Base-by-base conservation (phyloP, 768 basidiomycete species). In the Auricularia sp. region DNA sequence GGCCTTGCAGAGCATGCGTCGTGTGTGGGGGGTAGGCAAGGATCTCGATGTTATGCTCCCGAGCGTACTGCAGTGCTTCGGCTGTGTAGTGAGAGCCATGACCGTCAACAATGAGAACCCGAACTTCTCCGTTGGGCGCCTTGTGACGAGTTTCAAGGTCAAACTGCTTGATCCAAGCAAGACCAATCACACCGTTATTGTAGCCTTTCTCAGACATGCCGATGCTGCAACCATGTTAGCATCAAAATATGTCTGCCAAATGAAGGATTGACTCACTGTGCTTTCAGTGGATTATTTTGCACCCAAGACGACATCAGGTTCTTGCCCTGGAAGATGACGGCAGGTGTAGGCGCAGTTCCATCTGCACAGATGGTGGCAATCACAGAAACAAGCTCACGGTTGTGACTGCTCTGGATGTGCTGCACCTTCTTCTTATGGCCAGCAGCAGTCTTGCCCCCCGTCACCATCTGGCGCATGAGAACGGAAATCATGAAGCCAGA, bases 11-110 rank as follows among this genome's bases (percentile, higher is more conserved):
- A 42, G 78, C 65, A 66, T 83, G 82, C 0, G 78, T 82, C 3
- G 69, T 64, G 66, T 83, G 80, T 21, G 80, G 68, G 16, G 78
- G 81, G 70, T 82, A 82, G 65, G 77, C 79, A 0, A 82, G 66
- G 3, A 82, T 68, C 24, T 73, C 65, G n/a, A 83, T 82, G 1
- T 73, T 70, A 65, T 80, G 63, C 0, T 69, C 61, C 1, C 67
- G 62, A 0, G 78, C 77, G 70, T 78, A 78, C 11, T 73, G 63
- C 18, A 83, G 75, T 64, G 82, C 79, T 5, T 63, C 71, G 3
- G 63, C 59, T 3, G 74, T 76, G 64, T 75, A 78, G 64, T 83
- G 81, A 0, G 78, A 81, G 62, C 71, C 75, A 63, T 83, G 82
- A 0, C 82, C 78, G 72, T 83, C 79, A 11, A 83, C 73, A 11